Evolutionary conservation across 1,139 yeast genomes (phyloP), one percentile per base, ranked within the genome.

Genomic region (Zygotorulaspora mrakii): DNA sequence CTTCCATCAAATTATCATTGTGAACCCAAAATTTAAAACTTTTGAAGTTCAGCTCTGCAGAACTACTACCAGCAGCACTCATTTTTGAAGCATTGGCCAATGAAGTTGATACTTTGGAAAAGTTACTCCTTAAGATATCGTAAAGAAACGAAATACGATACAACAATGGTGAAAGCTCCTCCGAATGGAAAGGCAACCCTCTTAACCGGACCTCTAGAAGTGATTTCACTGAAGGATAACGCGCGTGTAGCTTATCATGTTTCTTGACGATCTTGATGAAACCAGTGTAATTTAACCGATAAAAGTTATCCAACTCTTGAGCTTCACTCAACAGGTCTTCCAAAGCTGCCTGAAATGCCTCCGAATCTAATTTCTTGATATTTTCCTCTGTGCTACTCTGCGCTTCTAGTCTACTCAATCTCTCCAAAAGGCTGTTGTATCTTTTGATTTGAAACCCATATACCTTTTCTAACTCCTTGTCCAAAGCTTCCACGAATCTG

Each of bases 1-100:
- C 95, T 66, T 91, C 97, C 96, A 89, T 89, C 61, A 89, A 70
- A 62, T 91, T 88, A 57, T 91, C 98, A 11, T 91, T 91, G 61
- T 91, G 97, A 36, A 91, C 74, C 98, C 98, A 91, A 65, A 89
- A 89, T 66, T 87, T 87, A 66, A 82, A 81, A 17, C 87, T 80
- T 55, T 84, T 86, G 63, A 71, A 84, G 35, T 80, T 81, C 27
- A 75, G 71, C 42, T 72, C 72, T 3, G 53, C 52, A 20, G 42
- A 44, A 26, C 45, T 47, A 30, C 46, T 45, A 16, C 59, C 52
- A 11, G 49, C 49, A 13, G 60, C 54, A 26, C 54, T 52, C 21
- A 61, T 38, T 32, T 53, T 57, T 10, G 62, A 51, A n/a, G 59
- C 55, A 34, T 50, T 50, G 3, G 59, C 61, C 45, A 54, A 50